Evolutionary conservation across 805 yeast species (phyloP), one percentile per base, ranked within the genome.

Genomic region (Starmerella stigmatis): DNA sequence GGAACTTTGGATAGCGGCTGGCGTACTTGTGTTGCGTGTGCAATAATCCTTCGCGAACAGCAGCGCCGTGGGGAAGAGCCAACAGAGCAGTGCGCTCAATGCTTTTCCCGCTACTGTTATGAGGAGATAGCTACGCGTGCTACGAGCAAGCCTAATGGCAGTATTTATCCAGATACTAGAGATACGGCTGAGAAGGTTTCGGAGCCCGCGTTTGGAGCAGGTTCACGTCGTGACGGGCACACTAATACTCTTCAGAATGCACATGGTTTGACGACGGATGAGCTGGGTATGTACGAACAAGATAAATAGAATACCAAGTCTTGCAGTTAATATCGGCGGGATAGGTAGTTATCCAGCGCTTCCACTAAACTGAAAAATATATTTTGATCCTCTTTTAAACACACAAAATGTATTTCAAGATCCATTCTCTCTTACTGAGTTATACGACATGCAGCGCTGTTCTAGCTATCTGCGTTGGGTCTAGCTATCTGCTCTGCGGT

Each of bases 11-110:
- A 80, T 55, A 60, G 66, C 2, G 74, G 78, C 30, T 82, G 80
- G 76, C 64, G 73, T 32, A 70, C 76, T 3, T 82, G 94, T 66
- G 72, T 81, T 44, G 81, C 82, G 2, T 83, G 94, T 68, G 89
- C 89, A 6, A 72, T 82, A 32, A 67, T 83, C 47, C 76, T 81
- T 61, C 75, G 94, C 61, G 72, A 78, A 31, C 79, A 79, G 63
- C 88, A 81, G 65, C 70, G 84, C 58, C 62, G 66, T 30, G 76
- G 77, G 16, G 63, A 68, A 12, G 66, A 71, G 12, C 78, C 79
- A 51, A 63, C 76, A 12, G 77, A 71, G 5, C 85, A 81, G 58
- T 83, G 94, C 66, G 61, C 73, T 49, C 48, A 65, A 43, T 83
- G 94, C 61, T 82, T 83, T 59, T 63, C 66, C 22, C 67, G 65